phyloP scores from a whole-genome alignment of 257 asterid genomes.

The Solanum chiquidenum region DNA sequence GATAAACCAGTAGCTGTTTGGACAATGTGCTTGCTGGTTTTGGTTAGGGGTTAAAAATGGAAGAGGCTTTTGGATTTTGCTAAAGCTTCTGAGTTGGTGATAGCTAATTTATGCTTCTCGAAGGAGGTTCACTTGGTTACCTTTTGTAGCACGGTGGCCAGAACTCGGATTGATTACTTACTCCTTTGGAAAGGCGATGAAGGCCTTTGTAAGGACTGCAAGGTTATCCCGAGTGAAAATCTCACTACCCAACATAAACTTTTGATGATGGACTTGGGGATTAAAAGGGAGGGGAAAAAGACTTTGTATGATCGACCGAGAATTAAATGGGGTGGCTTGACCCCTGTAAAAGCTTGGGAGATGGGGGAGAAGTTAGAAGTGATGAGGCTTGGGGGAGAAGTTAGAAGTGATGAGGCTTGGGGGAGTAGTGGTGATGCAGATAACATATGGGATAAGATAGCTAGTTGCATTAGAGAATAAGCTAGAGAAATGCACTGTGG shows the following conservation, averaged over 20 bases:
- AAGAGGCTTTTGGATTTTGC: too few relatives aligned
- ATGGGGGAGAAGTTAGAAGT: not conserved
- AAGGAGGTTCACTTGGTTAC: too few relatives aligned
- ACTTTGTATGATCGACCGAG: not conserved
- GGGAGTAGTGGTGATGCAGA: not conserved
- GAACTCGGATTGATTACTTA: too few relatives aligned
- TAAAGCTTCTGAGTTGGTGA: not conserved
- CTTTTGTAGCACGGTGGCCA: not conserved
- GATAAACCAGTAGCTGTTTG: not conserved
- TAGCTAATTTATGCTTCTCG: not conserved
- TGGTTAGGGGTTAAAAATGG: not conserved
- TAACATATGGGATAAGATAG: not conserved
- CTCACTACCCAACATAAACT: not conserved
- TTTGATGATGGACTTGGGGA: not conserved
- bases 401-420: not conserved
- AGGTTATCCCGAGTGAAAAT: not conserved
- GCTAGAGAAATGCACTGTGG: too few relatives aligned
- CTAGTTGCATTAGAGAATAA: not conserved
- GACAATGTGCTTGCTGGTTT: not conserved
- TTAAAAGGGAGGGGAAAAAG: not conserved
- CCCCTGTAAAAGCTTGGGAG: not conserved
- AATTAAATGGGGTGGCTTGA: not conserved
- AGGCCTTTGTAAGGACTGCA: not conserved
- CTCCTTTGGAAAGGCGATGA: not conserved
- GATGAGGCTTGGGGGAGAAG: not conserved